Base-by-base conservation (phyloP, 176 grass and related monocot genomes). In the Oryza nivara region DNA sequence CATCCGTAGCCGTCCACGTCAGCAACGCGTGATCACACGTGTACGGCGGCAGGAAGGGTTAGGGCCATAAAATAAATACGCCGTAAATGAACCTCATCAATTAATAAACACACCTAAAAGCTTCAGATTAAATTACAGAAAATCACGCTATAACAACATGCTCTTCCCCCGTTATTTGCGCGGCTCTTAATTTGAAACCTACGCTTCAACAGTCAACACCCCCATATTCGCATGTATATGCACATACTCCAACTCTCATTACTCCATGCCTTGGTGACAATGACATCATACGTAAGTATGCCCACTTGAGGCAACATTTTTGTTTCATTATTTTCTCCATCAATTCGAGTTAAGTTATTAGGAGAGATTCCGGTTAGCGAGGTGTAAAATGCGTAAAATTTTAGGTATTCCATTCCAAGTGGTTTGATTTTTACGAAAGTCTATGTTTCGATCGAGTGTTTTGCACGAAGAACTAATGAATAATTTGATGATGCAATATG, bases 81-180 rank as follows among this genome's bases (percentile, higher is more conserved):
- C 28, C 22, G n/a, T 78, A 65, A 44, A 65, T 65, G 75, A 45
- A 60, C 47, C 7, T 1, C 36, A 19, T 1, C 36, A 19, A 56
- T 7, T n/a, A 58, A 58, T 22, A 47, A 80, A 68, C 36, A 41
- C 68, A 10, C 11, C 22, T 40, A 66, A 28, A 25, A 28, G 28
- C 28, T 28, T 10, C 13, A 56, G 73, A 44, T 45, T 35, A 30
- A 73, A 67, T 26, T 46, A 56, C 3, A 4, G 72, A 76, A 76
- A 84, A 76, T 12, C 17, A 84, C 63, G 32, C 14, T 36, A 22
- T 73, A 84, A 43, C 82, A 68, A 75, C 82, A 28, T 40, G 12
- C 13, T 56, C 64, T 14, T 16, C 8, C 25, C 28, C 19, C 51
- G 34, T 36, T 77, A 22, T 77, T 60, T 61, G 35, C 47, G 47